Evolutionary conservation across 768 basidiomycete genomes (phyloP).

Genomic region (Mycena rosella): DNA sequence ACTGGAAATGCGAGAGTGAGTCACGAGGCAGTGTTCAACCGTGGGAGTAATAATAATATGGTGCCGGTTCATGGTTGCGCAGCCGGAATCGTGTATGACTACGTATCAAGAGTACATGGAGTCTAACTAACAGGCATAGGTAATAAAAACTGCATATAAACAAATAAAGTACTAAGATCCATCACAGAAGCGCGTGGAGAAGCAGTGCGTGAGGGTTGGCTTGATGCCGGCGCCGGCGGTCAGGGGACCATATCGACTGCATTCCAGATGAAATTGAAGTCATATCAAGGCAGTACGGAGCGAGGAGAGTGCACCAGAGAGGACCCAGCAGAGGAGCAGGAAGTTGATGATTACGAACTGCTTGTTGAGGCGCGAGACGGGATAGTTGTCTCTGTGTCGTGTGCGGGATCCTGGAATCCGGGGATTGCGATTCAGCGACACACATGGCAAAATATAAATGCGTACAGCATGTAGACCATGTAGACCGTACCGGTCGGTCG

Average conservation of each 20-base stretch:
- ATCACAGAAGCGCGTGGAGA: neutral
- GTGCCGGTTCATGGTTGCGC: too few relatives aligned
- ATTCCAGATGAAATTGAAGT: neutral
- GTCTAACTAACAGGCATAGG: too few relatives aligned
- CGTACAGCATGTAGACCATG: constrained; percentile 32
- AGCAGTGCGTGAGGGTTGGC: constrained; percentile 6
- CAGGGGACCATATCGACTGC: constrained; percentile 25
- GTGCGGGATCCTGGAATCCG: constrained; percentile 23
- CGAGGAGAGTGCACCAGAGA: constrained; percentile 16
- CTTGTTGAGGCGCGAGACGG: constrained; percentile 33
- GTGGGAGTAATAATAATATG: too few relatives aligned
- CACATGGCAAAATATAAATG: neutral
- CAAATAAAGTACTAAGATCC: too few relatives aligned
- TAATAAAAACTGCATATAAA: too few relatives aligned
- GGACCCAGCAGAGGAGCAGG: constrained; percentile 28
- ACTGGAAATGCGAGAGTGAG: too few relatives aligned
- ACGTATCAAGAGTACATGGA: too few relatives aligned
- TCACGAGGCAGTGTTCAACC: too few relatives aligned
- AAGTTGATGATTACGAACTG: constrained; percentile 35
- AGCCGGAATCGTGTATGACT: too few relatives aligned
- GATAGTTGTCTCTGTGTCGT: constrained; percentile 16
- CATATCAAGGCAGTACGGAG: neutral
- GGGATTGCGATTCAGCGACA: too few relatives aligned
- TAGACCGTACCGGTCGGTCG: too few relatives aligned
- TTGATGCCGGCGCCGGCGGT: constrained; percentile 22